Evolutionary conservation across 192 early-diverging fungal genomes (phyloP), one percentile per base, ranked within the genome.

Genomic region (Jimgerdemannia flammicorona): DNA sequence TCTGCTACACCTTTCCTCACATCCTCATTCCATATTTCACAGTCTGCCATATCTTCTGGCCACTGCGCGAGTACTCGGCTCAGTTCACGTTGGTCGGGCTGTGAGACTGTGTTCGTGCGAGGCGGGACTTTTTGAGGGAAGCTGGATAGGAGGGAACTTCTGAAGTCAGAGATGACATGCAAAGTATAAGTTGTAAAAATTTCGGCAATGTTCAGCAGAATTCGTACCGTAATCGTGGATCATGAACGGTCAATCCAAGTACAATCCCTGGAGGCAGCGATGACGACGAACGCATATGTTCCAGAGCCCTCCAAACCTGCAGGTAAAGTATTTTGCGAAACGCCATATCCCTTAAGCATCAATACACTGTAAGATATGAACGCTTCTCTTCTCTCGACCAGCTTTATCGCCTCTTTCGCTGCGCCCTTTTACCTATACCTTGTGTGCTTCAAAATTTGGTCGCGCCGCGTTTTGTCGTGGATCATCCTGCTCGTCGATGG

Each of bases 201-300:
- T 10, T 59, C 14, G 14, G 6, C 0, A 70, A 74, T 29, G 4
- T 29, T 29, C 40, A 9, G 14, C 17, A 19, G 17, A 59, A 44
- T 73, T 71, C 78, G 20, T 88, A 93, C 88, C 73, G 86, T 74
- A 98, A 74, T 40, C 98, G 89, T 3, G 97, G 98, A 72, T 99
- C 98, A 40, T 93, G 76, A 11, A 96, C 91, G 6, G 85, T 87
- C 70, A 99, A 81, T 3, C 91, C 93, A 7, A 99, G 64, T 0
- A 95, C 92, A 59, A 89, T 83, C n/a, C 93, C 93, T 9, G 93
- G 85, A 3, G 97, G 91, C 64, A 98, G 79, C 2, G 92, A 91
- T 0, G 90, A 86, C 3, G 96, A 87, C 40, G 90, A 88, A 40
- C 87, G 82, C 66, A 94, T 72, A 39, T 70, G 64, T 18, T 83